Conservation (phyloP, 2,329 filamentous ascomycete genomes). For the Alternaria arbusti region DNA sequence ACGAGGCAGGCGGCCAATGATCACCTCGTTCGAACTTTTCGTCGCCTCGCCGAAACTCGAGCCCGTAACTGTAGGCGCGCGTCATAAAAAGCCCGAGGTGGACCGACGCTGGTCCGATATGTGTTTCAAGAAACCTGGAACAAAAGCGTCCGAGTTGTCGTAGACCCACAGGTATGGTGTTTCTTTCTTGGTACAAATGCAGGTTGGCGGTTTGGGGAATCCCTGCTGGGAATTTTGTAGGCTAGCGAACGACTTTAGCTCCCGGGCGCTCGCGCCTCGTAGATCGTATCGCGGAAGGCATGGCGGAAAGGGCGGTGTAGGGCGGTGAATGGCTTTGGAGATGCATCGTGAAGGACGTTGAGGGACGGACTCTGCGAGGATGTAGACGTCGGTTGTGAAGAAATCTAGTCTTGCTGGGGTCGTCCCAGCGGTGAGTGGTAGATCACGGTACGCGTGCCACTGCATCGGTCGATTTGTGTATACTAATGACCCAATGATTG, state of each 20-base stretch:
- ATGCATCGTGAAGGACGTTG: conserved; percentile 1
- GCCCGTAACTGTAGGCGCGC: background rate
- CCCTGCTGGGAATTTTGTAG: conserved; percentile 8
- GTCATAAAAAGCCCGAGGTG: conserved; percentile 4
- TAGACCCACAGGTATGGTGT: conserved; percentile 7
- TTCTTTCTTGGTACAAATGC: conserved; percentile 1
- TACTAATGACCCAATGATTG: background rate
- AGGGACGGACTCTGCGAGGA: background rate
- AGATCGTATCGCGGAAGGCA: conserved; percentile 7
- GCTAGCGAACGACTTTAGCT: conserved; percentile 9
- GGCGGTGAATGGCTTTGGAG: conserved; percentile 23
- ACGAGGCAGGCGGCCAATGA: conserved; percentile 6
- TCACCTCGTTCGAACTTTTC: background rate
- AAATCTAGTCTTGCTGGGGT: background rate
- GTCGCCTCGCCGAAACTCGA: background rate
- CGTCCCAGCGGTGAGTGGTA: background rate
- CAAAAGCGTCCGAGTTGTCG: background rate
- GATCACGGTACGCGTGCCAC: background rate
- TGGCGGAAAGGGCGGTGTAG: conserved; percentile 24
- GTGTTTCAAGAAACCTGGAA: conserved; percentile 6
- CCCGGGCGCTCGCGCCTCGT: conserved; percentile 10
- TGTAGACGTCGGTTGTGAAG: background rate
- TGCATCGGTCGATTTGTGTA: conserved; percentile 10
- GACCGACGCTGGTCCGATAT: conserved; percentile 4
- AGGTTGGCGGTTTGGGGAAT: conserved; percentile 6